Base-by-base conservation (phyloP, 2,329 filamentous ascomycete genomes). In the Xylogone sp. region DNA sequence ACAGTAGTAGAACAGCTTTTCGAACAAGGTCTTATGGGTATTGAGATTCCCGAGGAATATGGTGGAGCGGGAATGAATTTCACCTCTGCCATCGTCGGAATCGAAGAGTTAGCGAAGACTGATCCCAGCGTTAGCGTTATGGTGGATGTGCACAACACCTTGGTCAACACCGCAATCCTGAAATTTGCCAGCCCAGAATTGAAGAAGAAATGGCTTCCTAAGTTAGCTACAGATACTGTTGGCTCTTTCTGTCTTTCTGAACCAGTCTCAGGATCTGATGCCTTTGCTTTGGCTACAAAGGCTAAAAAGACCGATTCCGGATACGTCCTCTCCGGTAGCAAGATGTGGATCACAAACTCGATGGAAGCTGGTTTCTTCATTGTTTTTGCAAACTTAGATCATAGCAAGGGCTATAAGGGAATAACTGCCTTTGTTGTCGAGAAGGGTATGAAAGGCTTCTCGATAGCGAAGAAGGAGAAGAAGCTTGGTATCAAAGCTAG, bases 261-360 rank as follows among this genome's bases (percentile, higher is more conserved):
- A 75, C 92, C 92, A 5, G 87, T 88, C 1, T 96, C 90, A 20
- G 94, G 94, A 20, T 96, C 91, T 1, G 94, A 99, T 68, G 94
- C 94, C 42, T 99, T 99, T 67, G 95, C 95, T 1, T 79, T 99
- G 58, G 87, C 90, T 60, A 97, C 94, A 52, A 92, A 90, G 70
- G 94, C 94, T 43, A 85, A 83, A 52, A 89, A 92, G 77, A 94
- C 90, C 1, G 78, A 83, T 20, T 81, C 84, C 58, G 91, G 93
- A 29, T 99, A 93, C 76, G 86, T 80, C 72, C 88, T 99, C 71
- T 88, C 83, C 55, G 94, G 94, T 46, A 85, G 83, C 71, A 99
- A 99, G 82, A 99, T 99, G 94, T 99, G 94, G 94, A 99, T 99
- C 73, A 99, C 94, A 57, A 99, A 99, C 79, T 87, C 88, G 47